Base-by-base conservation (phyloP, 352 stramenopile genomes). In the Globisporangium echinulatum region DNA sequence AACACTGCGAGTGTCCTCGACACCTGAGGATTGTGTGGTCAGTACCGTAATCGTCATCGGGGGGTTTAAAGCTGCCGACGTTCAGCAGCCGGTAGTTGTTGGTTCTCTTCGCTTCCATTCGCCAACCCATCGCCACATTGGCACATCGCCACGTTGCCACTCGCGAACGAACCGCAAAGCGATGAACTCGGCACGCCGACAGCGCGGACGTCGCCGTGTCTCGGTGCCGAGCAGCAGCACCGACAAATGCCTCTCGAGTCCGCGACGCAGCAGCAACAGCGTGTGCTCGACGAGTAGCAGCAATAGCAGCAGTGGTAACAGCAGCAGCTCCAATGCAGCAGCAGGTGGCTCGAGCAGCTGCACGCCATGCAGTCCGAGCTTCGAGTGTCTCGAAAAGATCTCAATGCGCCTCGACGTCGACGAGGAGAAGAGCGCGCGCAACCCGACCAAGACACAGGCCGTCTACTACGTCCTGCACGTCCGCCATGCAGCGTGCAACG, bases 391-490 rank as follows among this genome's bases (percentile, higher is more conserved):
- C 40, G 57, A 62, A 49, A 46, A 56, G 25, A 56, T 62, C 33
- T 13, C 57, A 5, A n/a, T 62, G 49, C 49, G 56, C 39, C 46
- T 62, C 49, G 25, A 11, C 1, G 57, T 62, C 49, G 57, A 62
- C 4, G 57, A 62, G 17, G 57, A 62, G 57, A 56, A 56, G 40
- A 49, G 43, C 40, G 7, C 8, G 17, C 19, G 38, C 19, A 55
- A 52, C 9, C 33, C 44, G n/a, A 43, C 39, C 13, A 62, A 56
- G 25, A 43, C 42, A 1, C 39, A 51, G 2, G 57, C 57, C 0
- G 33, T 62, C 42, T 62, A 52, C 38, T 62, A 56, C 25, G 57
- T 62, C 38, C 44, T 62, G 40, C 49, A 56, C 25, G 57, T 62
- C 11, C 57, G 42, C 7, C 57, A 56, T 33, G 49, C 11, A 17